Conservation (phyloP, 2,329 filamentous ascomycete genomes). For the Arachnomyces sp. region DNA sequence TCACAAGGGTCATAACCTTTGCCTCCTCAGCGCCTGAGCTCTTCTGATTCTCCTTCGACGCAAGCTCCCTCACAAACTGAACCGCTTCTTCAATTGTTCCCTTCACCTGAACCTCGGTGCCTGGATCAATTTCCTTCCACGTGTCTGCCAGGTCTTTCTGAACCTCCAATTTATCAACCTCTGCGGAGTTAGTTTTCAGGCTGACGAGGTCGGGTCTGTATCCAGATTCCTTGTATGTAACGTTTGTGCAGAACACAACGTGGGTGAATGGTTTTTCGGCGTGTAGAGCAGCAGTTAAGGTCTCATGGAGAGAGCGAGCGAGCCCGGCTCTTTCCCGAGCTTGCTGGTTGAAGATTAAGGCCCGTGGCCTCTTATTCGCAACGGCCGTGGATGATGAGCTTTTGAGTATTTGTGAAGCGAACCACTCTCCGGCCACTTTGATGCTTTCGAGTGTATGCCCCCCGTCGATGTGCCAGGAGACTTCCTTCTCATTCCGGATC, state of each 20-base stretch:
- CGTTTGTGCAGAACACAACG: constrained; percentile 76
- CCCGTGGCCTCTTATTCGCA: constrained; percentile 37
- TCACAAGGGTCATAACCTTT: constrained; percentile 58
- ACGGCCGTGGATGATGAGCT: constrained; percentile 25
- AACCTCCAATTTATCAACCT: constrained; percentile 53
- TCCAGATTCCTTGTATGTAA: constrained; percentile 53
- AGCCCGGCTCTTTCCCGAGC: constrained; percentile 65
- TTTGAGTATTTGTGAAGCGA: constrained; percentile 44
- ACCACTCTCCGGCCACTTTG: constrained; percentile 68
- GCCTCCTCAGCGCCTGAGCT: constrained; percentile 27
- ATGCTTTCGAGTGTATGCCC: constrained; percentile 84
- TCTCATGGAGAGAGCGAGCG: constrained; percentile 53
- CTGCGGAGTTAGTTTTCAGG: constrained; percentile 50
- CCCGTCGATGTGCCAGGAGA: constrained; percentile 76
- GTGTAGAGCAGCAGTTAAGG: constrained; percentile 38
- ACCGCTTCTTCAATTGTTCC: constrained; percentile 64
- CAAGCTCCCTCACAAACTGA: constrained; percentile 42
- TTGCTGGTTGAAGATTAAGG: constrained; percentile 88
- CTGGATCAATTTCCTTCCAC: constrained; percentile 51
- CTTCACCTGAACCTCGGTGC: constrained; percentile 48
- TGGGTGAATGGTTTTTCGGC: constrained; percentile 52
- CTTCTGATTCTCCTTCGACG: constrained; percentile 24
- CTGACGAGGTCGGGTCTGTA: constrained; percentile 56
- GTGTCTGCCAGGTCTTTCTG: constrained; percentile 58
- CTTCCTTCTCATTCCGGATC: constrained; percentile 46